Base-by-base conservation (phyloP, 768 basidiomycete species). In the Mycena haematopus region DNA sequence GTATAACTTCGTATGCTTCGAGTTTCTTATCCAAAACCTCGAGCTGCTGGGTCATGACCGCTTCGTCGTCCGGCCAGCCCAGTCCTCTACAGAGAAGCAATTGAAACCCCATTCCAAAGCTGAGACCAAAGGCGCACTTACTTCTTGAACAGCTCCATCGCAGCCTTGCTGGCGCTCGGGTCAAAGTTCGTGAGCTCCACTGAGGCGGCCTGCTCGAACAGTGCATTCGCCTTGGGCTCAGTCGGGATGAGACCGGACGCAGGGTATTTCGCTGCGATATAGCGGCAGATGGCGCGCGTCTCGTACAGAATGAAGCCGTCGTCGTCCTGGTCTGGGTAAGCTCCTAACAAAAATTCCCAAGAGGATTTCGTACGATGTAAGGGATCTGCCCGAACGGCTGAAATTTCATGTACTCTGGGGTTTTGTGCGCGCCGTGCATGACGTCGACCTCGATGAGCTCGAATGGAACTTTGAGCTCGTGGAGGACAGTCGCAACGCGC, bases 371-470 rank as follows among this genome's bases (percentile, higher is more conserved):
- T 35, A 58, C 56, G 17, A 58, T 35, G 35, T 55, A 60, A 11
- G 52, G 65, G 2, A 83, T 72, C 69, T 82, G 79, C 22, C 80
- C 78, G 68, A 83, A 83, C 0, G 86, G 84, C 70, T 86, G 84
- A 33, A 70, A 52, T n/a, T 68, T 55, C 19, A 74, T 6, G 71
- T 66, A 78, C 17, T 52, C 74, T 1, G 76, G 50, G 0, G 62
- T 2, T 70, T 82, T 82, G 22, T 81, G 78, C 66, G 78, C 77
- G 24, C 72, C 67, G 45, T 75, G 76, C 36, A 44, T 0, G 25
- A 80, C 50, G 27, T 60, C 55, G 33, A 67, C 38, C 19, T 55
- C 65, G 27, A 55, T 46, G 56, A 72, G 52, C 56, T 67, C 58
- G 40, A 67, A 65, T 0, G 66, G 63, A 27, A 66, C 52, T 19